A percentile compares a stretch with the other conserved stretches of the same genome.
Conservation (phyloP, 2,329 filamentous ascomycete species). For the Phyllosticta citrichinensis region DNA sequence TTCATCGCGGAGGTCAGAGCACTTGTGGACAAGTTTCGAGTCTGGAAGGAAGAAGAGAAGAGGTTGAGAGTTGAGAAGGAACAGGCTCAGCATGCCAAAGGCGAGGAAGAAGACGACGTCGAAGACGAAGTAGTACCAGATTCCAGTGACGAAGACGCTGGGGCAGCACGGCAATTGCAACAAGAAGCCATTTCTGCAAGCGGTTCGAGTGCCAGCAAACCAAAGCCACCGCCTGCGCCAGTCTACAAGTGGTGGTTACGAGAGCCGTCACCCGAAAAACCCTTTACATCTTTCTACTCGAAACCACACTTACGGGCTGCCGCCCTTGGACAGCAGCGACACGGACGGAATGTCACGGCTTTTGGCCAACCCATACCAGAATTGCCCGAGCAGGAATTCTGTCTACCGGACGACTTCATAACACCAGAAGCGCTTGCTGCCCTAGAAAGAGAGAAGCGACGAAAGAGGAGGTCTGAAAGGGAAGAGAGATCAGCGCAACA, state of each 20-base stretch:
- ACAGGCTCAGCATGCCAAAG: conserved; percentile 43
- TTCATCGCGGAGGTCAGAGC: conserved; percentile 75
- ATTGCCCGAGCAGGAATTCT: conserved; percentile 59
- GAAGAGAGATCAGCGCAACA: conserved; percentile 19
- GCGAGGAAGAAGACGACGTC: conserved; percentile 38
- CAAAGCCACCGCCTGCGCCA: conserved; percentile 12
- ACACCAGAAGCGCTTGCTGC: conserved; percentile 41
- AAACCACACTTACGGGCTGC: conserved; percentile 72
- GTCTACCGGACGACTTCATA: conserved; percentile 56
- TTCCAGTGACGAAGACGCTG: conserved; percentile 61
- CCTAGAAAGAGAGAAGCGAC: conserved; percentile 53
- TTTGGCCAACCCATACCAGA: conserved; percentile 80
- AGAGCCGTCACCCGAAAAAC: conserved; percentile 36
- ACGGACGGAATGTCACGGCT: conserved; percentile 60
- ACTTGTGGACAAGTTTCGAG: conserved; percentile 76
- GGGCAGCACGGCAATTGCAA: conserved; percentile 63
- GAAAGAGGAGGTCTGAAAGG: conserved; percentile 42
- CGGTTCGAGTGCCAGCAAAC: conserved; percentile 2
- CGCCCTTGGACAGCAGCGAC: conserved; percentile 62
- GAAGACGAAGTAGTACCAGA: conserved; percentile 37
- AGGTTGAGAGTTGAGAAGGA: conserved; percentile 68
- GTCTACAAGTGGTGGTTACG: not conserved
- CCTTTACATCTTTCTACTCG: conserved; percentile 79
- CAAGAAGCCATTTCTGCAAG: conserved; percentile 44
- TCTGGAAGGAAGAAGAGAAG: conserved; percentile 86